A percentile compares a stretch with the other conserved stretches of the same genome.
These are phyloP conservation scores for Lentinula boryana DNA, from an alignment of 768 basidiomycete species.

Conservation along the genomic window DNA sequence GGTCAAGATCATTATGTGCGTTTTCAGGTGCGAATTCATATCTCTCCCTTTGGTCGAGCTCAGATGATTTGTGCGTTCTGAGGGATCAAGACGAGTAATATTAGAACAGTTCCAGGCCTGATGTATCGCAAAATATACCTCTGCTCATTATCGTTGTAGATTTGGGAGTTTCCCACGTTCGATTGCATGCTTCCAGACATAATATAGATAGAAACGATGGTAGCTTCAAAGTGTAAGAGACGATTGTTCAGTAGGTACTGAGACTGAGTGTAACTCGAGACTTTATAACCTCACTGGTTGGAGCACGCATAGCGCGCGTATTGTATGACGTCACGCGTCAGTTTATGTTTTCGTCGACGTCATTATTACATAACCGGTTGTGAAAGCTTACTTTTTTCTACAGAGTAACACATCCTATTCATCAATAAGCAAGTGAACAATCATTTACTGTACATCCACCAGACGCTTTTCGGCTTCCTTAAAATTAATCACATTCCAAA, in stretches of 20 bases:
- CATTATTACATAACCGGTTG: neutral
- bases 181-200: constrained; percentile 33
- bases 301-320: neutral
- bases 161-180: constrained; percentile 41
- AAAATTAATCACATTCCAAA: constrained; percentile 97
- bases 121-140: constrained; percentile 19
- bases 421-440: neutral
- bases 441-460: constrained; percentile 22
- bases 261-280: too few species aligned
- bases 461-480: constrained; percentile 75
- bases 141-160: constrained; percentile 43
- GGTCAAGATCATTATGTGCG: constrained; percentile 33
- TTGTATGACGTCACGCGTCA: neutral
- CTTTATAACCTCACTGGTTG: neutral
- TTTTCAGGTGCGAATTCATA: constrained; percentile 26
- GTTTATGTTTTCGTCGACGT: neutral
- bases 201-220: neutral
- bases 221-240: too few species aligned
- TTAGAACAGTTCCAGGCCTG: neutral
- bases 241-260: too few species aligned
- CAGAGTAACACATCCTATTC: neutral
- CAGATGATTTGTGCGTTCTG: constrained; percentile 5
- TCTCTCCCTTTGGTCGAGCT: constrained; percentile 14
- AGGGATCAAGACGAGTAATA: neutral
- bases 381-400: neutral